Base-by-base conservation (phyloP, 495 filamentous ascomycete genomes). In the Annulohypoxylon maeteangense region DNA sequence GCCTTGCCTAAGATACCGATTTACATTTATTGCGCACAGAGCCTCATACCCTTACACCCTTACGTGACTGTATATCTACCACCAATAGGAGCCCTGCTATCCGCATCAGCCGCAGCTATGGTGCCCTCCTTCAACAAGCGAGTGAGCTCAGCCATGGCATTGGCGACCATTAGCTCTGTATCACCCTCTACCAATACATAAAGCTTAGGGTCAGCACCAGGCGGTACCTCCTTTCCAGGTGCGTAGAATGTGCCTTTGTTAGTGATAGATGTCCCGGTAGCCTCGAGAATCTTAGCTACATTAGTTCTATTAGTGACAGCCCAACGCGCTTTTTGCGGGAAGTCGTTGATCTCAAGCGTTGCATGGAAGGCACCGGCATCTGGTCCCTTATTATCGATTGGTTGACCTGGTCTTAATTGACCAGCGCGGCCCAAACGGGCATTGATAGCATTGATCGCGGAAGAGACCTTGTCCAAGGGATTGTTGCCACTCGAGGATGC, bases 221-320 rank as follows among this genome's bases (percentile, higher is more conserved):
- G 79, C 38, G 85, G 87, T 6, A 92, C 92, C 63, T 91, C 89
- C 78, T 95, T 97, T 58, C 94, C 95, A 1, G 89, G 53, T 1
- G 90, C 79, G 71, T 98, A 98, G 80, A 91, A 98, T 61, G 83
- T 95, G 62, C 95, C 95, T 81, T 99, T 99, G 47, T 93, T 98
- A 0, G 95, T 99, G 79, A 99, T 99, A 3, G 92, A 96, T 6
- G 94, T 97, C 34, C 94, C 95, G 1, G 93, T 97, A 5, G 92
- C 87, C 77, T 99, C 95, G 57, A 99, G 87, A 60, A 99, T 97
- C 84, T 98, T 98, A 68, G 95, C 95, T 62, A 99, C 95, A 74
- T 99, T 99, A 4, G 96, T 99, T 45, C 95, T 89, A 76, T 99
- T 99, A 53, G 95, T 99, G 79, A 99, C 95, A 20, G 93, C 95